These are phyloP conservation scores for Pseudogymnoascus sp. DNA, from an alignment of 2,329 filamentous ascomycete genomes.

Conservation along the genomic window DNA sequence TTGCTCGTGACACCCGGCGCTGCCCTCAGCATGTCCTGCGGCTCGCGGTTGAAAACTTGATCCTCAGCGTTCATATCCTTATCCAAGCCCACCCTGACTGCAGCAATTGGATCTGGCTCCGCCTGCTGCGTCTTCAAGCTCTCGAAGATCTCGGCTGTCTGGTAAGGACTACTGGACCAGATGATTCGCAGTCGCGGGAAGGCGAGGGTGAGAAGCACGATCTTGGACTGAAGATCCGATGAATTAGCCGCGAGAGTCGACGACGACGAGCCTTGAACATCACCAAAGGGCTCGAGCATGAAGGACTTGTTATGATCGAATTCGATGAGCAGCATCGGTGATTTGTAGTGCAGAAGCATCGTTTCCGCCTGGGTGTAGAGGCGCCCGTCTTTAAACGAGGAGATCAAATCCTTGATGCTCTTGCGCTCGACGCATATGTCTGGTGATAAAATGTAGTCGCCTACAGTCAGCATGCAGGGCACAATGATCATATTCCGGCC, in stretches of 20 bases:
- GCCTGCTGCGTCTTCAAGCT: slow-evolving; percentile 82
- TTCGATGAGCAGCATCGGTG: slow-evolving; percentile 87
- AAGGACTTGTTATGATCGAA: slow-evolving; percentile 98
- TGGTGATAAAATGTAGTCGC: slow-evolving; percentile 89
- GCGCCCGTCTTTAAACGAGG: slow-evolving; percentile 83
- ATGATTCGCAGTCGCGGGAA: slow-evolving; percentile 87
- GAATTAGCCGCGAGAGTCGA: slow-evolving; percentile 52
- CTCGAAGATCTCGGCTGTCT: slow-evolving; percentile 95
- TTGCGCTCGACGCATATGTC: slow-evolving; percentile 92
- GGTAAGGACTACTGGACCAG: slow-evolving; percentile 88
- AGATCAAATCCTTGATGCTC: slow-evolving; percentile 82
- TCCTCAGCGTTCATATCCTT: slow-evolving; percentile 54
- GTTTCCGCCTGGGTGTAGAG: slow-evolving; percentile 87
- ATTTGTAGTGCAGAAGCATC: slow-evolving; percentile 91
- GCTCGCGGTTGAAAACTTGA: slow-evolving; percentile 72
- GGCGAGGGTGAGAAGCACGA: slow-evolving; percentile 85
- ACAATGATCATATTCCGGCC: slow-evolving; percentile 82
- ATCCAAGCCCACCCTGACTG: slow-evolving; percentile 75
- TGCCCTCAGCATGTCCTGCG: slow-evolving; percentile 81
- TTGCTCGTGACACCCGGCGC: slow-evolving; percentile 80
- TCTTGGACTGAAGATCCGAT: slow-evolving; percentile 79
- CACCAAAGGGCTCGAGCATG: slow-evolving; percentile 76
- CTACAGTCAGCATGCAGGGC: slow-evolving; percentile 92
- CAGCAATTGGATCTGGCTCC: slow-evolving; percentile 84
- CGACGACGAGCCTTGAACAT: slow-evolving; percentile 53